Base-by-base conservation (phyloP, 1,284 basidiomycete species). In the Trametes polyzona region DNA sequence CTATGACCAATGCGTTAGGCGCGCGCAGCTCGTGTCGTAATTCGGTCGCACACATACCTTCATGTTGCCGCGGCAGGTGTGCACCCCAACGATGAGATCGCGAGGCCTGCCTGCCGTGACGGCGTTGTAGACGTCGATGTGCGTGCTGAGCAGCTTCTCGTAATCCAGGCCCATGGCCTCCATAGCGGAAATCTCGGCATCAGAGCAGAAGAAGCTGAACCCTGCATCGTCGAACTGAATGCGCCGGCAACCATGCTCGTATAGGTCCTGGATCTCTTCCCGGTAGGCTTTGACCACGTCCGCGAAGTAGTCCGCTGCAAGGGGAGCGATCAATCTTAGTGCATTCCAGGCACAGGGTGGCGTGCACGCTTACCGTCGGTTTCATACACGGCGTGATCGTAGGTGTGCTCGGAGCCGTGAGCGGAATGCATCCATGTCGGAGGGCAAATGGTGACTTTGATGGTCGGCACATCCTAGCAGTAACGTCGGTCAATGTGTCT, bases 51-150 rank as follows among this genome's bases (percentile, higher is more conserved):
- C 11, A 42, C 62, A 8, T 35, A 81, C 83, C 74, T 77, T 87
- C 76, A 83, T 91, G 74, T 93, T 93, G 17, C 90, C 90, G 53
- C 90, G 81, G 71, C 90, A 93, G 62, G 90, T 83, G 69, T 94
- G 92, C 19, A 93, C 71, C 11, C 87, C 83, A 40, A 88, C 71
- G 32, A 75, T 80, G 72, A 94, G 77, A 72, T 93, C 89, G 17
- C 64, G 64, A 0, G 88, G 87, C 39, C 83, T 79, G 55, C 75
- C 76, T 46, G 76, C 71, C 9, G 90, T 78, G 60, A 83, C 83
- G 44, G 84, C 77, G 71, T 92, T 91, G 76, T 88, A 87, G 36
- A 87, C 77, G 41, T 78, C 77, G 65, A 90, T 87, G 69, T 91
- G 90, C 3, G 78, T 81, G 58, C 86, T 79, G 24, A 91, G 75